Base-by-base conservation (phyloP, 805 yeast genomes). In the Cyberlindnera maritima region DNA sequence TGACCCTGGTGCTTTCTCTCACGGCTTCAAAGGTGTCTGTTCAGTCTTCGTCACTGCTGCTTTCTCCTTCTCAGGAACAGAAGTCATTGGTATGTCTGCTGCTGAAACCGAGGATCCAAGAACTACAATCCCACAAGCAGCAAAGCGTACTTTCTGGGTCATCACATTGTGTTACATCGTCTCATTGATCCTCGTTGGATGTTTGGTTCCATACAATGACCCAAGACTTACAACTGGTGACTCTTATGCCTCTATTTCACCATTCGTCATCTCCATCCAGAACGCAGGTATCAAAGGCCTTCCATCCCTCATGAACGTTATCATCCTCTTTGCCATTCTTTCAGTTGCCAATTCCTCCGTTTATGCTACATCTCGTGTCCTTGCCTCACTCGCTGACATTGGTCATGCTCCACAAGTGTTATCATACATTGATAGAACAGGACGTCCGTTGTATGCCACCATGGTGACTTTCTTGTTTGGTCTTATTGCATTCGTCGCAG, bases 71-170 rank as follows among this genome's bases (percentile, higher is more conserved):
- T 77, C 84, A 18, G 90, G 91, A 44, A 76, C 85, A 21, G 92
- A 85, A 64, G 70, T 85, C 57, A 76, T 77, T 36, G 89, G 88
- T 40, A 72, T 85, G 40, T 85, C 90, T 13, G 86, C 90, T 29
- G 88, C 91, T 4, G 94, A 87, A 65, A 74, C 88, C 19, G 76
- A 66, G 33, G 77, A 85, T 63, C 91, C 94, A 36, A 70, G 83
- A 55, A 71, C 70, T 47, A 66, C 85, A 1, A 72, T 86, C 46
- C 92, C 94, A 36, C 72, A 74, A 38, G 94, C 94, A 39, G 77
- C 83, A 48, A 85, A 85, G 65, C 88, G 86, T 67, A 88, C 85
- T 7, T 84, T 87, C 67, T 85, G 91, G 90, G 75, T 90, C 64
- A 81, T 86, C 44, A 68, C 82, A 20, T 63, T 83, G 54, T 85